Percentiles rank a stretch among this genome's conserved stretches.
Evolutionary conservation across 2,329 filamentous ascomycete genomes (phyloP).

Genomic region (Ambrosiella cleistominuta): DNA sequence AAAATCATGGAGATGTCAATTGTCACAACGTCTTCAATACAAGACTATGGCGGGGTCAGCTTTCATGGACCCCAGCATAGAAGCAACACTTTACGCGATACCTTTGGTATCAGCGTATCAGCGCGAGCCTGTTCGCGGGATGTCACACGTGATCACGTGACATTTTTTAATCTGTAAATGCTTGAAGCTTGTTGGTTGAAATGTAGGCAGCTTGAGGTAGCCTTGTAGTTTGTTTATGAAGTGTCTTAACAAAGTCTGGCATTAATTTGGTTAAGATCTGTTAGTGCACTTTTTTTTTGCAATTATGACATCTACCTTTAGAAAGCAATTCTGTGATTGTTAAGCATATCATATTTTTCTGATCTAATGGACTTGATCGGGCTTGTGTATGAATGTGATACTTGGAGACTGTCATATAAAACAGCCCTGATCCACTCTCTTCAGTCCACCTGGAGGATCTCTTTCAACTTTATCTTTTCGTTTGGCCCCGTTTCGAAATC

Average conservation of each 20-base stretch:
- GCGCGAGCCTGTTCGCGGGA: background rate
- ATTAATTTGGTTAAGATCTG: background rate
- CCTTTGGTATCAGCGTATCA: background rate
- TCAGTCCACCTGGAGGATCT: too few species aligned
- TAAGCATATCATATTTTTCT: background rate
- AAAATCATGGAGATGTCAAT: too few species aligned
- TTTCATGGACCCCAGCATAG: too few species aligned
- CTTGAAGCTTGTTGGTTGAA: background rate
- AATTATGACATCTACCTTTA: background rate
- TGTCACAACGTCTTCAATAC: too few species aligned
- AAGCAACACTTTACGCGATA: background rate
- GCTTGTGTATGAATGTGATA: too few species aligned
- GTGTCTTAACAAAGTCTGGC: background rate
- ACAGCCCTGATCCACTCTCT: too few species aligned
- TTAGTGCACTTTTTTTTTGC: background rate
- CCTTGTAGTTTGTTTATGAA: background rate
- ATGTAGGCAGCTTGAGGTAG: background rate
- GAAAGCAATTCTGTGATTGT: background rate
- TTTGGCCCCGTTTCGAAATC: too few species aligned
- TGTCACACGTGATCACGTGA: constrained; percentile 5
- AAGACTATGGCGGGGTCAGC: too few species aligned
- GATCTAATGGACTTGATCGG: too few species aligned
- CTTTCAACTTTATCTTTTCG: too few species aligned
- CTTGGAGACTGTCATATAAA: too few species aligned
- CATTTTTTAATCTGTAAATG: background rate